Base-by-base conservation (phyloP, 805 yeast genomes). In the Wickerhamia fluorescens region DNA sequence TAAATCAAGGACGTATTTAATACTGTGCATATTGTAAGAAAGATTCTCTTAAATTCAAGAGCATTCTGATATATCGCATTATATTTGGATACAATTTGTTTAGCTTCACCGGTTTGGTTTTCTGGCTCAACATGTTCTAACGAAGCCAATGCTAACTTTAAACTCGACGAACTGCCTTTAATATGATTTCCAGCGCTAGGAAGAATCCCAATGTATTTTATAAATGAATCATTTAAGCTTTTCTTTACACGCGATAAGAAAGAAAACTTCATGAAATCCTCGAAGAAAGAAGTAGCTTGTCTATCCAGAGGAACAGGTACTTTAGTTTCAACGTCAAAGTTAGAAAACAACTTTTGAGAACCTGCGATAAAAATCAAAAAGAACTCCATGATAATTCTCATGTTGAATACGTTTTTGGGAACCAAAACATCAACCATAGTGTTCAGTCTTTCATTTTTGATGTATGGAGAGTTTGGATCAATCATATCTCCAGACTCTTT, bases 331-430 rank as follows among this genome's bases (percentile, higher is more conserved):
- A 36, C 40, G 4, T 28, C 36, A 28, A 44, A 47, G 30, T 41
- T 32, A 3, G 30, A 22, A 25, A 58, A 51, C 2, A 64, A 31
- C 16, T 34, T 34, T 29, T 65, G 57, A 1, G 82, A 58, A 2
- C 83, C 76, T 25, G 82, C 77, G 15, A 75, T 61, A 45, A 84
- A 85, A 8, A 75, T 56, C 27, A 85, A 63, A 21, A 85, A 74
- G 21, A 83, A 78, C 33, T 82, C 95, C 27, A 85, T 53, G 10
- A 87, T 69, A 4, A 82, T 68, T 39, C 88, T 69, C 79, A 88
- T 84, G 44, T 87, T 85, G 53, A 81, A 76, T 10, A 86, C 68
- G 44, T 75, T 76, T 2, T 85, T 75, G 1, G 77, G 74, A 2
- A 83, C 81, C 21, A 85, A 53, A 3, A 77, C 67, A 36, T 79